phyloP scores from a whole-genome alignment of 495 filamentous ascomycete genomes.

The Copromyces sp. region DNA sequence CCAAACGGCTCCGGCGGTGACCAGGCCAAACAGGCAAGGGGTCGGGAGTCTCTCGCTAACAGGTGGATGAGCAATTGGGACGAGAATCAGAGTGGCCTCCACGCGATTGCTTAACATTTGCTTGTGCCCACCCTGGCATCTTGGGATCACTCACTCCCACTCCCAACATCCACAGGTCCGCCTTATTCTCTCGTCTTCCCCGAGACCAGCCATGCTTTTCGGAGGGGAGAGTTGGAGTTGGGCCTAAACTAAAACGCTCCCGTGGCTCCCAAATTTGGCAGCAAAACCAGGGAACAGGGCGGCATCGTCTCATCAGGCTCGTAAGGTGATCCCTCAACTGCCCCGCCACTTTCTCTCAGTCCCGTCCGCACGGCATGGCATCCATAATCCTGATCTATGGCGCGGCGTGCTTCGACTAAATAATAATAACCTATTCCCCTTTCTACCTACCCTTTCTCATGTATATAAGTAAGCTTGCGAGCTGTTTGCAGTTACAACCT shows the following conservation, averaged over 20 bases:
- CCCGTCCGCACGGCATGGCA: not conserved
- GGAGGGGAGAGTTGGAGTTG: not conserved
- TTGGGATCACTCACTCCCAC: not conserved
- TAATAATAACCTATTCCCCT: not conserved
- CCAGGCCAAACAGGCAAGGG: not conserved
- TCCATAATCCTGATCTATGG: not conserved
- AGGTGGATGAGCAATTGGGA: conserved; percentile 2
- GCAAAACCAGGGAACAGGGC: not conserved
- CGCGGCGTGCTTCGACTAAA: not conserved
- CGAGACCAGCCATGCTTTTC: not conserved
- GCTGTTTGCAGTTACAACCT: not conserved
- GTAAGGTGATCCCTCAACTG: not conserved
- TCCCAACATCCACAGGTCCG: not conserved
- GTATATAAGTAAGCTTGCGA: not conserved
- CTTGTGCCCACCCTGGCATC: not conserved
- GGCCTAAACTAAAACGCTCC: not conserved
- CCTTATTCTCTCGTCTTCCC: not conserved
- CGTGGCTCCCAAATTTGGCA: not conserved
- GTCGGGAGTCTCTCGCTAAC: conserved; percentile 15
- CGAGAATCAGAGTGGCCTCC: not conserved
- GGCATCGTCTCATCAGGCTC: not conserved
- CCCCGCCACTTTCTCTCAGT: not conserved
- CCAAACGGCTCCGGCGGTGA: conserved; percentile 6
- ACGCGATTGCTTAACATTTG: not conserved
- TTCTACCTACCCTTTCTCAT: not conserved